Percentiles rank a stretch among this genome's conserved stretches.
These are phyloP conservation scores for Drosera capensis DNA, from an alignment of 148 eudicot genomes.

Conservation along the genomic window DNA sequence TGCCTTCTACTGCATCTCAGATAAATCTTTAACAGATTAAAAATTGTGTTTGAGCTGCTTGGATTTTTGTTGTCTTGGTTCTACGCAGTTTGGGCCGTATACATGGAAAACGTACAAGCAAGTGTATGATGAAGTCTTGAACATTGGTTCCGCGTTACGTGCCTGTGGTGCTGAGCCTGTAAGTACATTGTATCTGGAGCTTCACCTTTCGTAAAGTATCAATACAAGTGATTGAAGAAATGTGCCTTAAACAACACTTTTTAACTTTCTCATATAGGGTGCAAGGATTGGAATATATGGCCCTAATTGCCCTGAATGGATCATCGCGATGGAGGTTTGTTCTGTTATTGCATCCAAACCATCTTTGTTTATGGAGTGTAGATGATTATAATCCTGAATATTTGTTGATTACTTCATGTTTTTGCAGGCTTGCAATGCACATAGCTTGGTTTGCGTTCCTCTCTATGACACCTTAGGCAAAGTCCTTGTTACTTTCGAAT, in stretches of 20 bases:
- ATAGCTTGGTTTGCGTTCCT: constrained; percentile 87
- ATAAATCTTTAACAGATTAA: no score
- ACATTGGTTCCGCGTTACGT: constrained; percentile 62
- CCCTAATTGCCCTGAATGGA: constrained; percentile 89
- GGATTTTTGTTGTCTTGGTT: neutral
- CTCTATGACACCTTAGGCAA: constrained; percentile 94
- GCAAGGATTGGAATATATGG: constrained; percentile 91
- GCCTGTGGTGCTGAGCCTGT: constrained; percentile 77
- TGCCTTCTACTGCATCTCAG: neutral
- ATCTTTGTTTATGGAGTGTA: neutral
- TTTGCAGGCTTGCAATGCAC: constrained; percentile 78
- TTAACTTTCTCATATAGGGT: constrained; percentile 25
- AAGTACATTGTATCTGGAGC: constrained; percentile 13
- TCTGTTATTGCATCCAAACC: neutral
- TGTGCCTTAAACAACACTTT: neutral
- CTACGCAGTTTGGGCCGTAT: constrained; percentile 66
- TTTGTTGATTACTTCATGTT: neutral
- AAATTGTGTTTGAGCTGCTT: no score
- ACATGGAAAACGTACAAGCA: constrained; percentile 80
- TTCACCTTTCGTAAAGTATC: neutral
- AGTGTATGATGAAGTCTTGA: constrained; percentile 59
- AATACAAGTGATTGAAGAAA: neutral
- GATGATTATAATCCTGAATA: neutral
- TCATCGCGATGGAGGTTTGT: constrained; percentile 84
- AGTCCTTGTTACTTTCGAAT: constrained; percentile 1